Conservation (phyloP, 495 filamentous ascomycete genomes). For the Penicillium paxilli region DNA sequence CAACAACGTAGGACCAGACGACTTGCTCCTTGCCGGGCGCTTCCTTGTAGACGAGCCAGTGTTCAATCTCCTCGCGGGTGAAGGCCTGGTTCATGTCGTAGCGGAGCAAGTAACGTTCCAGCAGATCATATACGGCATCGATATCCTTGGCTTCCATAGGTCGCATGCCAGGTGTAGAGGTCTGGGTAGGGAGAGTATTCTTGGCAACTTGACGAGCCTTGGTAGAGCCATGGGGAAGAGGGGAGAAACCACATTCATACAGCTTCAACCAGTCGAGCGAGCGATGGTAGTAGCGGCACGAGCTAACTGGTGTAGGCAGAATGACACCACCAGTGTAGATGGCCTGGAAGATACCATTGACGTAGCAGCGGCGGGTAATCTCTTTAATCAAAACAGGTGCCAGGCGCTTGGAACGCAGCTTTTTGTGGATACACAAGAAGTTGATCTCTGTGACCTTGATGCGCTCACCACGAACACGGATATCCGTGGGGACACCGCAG, state of each 20-base stretch:
- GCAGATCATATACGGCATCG: slow-evolving; percentile 70
- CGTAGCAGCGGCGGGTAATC: slow-evolving; percentile 87
- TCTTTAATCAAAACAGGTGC: slow-evolving; percentile 95
- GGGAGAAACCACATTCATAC: slow-evolving; percentile 88
- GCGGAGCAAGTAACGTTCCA: slow-evolving; percentile 74
- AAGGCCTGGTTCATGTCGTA: slow-evolving; percentile 86
- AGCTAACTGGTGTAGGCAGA: slow-evolving; percentile 85
- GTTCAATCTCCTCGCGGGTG: slow-evolving; percentile 72
- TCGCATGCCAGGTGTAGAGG: slow-evolving; percentile 70
- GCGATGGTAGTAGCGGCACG: slow-evolving; percentile 92
- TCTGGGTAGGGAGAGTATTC: slow-evolving; percentile 72
- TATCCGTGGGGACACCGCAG: slow-evolving; percentile 78
- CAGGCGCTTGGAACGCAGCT: slow-evolving; percentile 87
- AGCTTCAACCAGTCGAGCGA: slow-evolving; percentile 93
- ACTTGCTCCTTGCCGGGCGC: slow-evolving; percentile 67
- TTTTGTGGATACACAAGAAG: slow-evolving; percentile 97
- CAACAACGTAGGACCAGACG: slow-evolving; percentile 89
- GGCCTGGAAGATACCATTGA: slow-evolving; percentile 82
- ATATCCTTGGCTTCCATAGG: slow-evolving; percentile 81
- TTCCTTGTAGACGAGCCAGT: slow-evolving; percentile 79
- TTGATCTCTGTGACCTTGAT: slow-evolving; percentile 89
- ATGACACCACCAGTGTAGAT: slow-evolving; percentile 93
- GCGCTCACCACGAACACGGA: slow-evolving; percentile 75
- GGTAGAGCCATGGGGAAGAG: slow-evolving; percentile 76
- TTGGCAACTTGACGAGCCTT: slow-evolving; percentile 75